These are phyloP conservation scores for Lachnellula hyalina DNA, from an alignment of 2,329 filamentous ascomycete species.

Conservation along the genomic window DNA sequence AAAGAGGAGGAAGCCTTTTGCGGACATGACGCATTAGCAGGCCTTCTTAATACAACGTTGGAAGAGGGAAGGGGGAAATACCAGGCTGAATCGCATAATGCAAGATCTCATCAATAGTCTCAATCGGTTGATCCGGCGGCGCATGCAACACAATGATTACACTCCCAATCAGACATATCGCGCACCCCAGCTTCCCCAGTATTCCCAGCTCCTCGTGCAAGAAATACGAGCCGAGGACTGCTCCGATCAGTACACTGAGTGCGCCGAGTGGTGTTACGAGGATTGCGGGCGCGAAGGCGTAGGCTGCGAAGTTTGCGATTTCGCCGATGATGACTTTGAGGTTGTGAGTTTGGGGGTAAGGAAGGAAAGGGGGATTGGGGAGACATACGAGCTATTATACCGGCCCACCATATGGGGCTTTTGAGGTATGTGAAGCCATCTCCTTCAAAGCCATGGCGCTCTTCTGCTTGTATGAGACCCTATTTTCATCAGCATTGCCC, in stretches of 20 bases:
- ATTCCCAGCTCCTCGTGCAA: conserved; percentile 84
- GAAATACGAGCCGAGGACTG: conserved; percentile 92
- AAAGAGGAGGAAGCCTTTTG: conserved; percentile 81
- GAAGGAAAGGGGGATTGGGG: conserved; percentile 2
- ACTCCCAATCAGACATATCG: conserved; percentile 90
- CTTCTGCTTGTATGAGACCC: conserved; percentile 86
- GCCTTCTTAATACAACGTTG: not conserved
- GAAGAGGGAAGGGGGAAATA: conserved; percentile 34
- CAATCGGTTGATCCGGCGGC: conserved; percentile 85
- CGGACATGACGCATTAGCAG: not conserved
- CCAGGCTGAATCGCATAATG: conserved; percentile 86
- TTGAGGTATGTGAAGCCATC: conserved; percentile 92
- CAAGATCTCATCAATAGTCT: conserved; percentile 87
- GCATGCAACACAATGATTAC: conserved; percentile 98
- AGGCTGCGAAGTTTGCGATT: conserved; percentile 94
- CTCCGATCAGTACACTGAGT: conserved; percentile 89
- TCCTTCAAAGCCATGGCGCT: conserved; percentile 91
- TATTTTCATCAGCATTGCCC: conserved; percentile 32
- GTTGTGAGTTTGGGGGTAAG: conserved; percentile 23
- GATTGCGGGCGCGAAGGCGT: conserved; percentile 98
- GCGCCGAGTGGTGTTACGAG: conserved; percentile 92
- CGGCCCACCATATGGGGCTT: conserved; percentile 96
- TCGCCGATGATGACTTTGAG: conserved; percentile 80
- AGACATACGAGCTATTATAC: conserved; percentile 76
- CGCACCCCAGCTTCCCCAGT: conserved; percentile 89